Conservation (phyloP, 306 rosid species). For the Cucumis hystrix region DNA sequence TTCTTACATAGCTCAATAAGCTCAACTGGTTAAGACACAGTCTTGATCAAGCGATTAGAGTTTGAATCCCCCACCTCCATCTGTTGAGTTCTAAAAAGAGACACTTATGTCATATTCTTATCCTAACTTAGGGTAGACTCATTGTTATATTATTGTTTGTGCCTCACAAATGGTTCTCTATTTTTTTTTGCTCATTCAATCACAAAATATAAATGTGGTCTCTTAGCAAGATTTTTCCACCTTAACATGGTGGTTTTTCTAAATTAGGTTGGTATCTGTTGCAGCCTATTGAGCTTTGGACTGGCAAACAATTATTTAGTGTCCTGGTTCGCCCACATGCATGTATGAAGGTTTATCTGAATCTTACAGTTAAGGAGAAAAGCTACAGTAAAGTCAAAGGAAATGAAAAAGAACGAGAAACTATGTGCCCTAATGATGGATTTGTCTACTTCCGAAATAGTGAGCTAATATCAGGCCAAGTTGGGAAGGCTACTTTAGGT, state of each 20-base stretch:
- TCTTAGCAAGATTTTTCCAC: not conserved
- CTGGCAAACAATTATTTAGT: conserved; percentile 87
- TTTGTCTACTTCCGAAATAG: conserved; percentile 84
- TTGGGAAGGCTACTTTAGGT: conserved; percentile 97
- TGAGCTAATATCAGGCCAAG: conserved; percentile 89
- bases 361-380: conserved; percentile 75
- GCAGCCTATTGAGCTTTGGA: conserved; percentile 97
- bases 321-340: conserved; percentile 75
- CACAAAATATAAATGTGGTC: not conserved
- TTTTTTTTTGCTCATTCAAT: not conserved
- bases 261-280: conserved; percentile 5
- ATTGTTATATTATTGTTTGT: not conserved
- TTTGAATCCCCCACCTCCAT: not conserved
- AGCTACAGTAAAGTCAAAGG: conserved; percentile 40
- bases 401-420: conserved; percentile 38
- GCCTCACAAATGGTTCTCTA: not conserved
- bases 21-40: not conserved
- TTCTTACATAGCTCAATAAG: not conserved
- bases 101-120: not conserved
- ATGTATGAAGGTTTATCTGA: conserved; percentile 63
- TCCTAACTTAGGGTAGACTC: not conserved
- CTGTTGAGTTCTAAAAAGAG: not conserved
- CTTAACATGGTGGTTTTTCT: not conserved
- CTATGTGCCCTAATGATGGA: conserved; percentile 85
- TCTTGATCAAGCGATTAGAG: not conserved